Conservation (phyloP, 2,329 filamentous ascomycete genomes). For the Lomentospora prolificans region DNA sequence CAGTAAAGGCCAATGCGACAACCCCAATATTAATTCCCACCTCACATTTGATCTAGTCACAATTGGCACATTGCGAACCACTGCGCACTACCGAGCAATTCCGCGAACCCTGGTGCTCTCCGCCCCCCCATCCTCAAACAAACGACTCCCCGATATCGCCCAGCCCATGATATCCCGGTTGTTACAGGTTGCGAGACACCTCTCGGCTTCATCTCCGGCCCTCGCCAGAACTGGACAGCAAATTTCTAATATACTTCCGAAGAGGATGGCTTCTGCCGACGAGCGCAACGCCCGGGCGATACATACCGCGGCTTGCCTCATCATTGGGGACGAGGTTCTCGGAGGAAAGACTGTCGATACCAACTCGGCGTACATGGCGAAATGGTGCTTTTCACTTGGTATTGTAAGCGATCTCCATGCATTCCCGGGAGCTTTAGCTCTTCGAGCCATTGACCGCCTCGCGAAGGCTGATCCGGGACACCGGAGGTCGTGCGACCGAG, state of each 20-base stretch:
- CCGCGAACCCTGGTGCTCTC: background rate
- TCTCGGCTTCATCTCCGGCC: conserved; percentile 28
- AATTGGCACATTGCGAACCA: background rate
- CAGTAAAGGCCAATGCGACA: background rate
- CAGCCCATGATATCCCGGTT: conserved; percentile 64
- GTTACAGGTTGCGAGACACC: conserved; percentile 62
- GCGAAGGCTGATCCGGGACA: too few species aligned
- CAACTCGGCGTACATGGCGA: conserved; percentile 54
- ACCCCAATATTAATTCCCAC: too few species aligned
- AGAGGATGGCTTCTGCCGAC: conserved; percentile 34
- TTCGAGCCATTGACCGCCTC: too few species aligned
- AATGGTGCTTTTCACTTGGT: conserved; percentile 53
- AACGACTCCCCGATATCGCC: background rate
- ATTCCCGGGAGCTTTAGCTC: too few species aligned
- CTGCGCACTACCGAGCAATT: background rate
- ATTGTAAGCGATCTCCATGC: conserved; percentile 43
- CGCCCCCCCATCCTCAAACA: background rate
- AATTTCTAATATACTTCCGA: conserved; percentile 12
- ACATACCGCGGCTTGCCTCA: conserved; percentile 80
- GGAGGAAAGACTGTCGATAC: conserved; percentile 77
- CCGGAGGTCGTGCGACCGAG: too few species aligned
- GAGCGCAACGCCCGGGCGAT: conserved; percentile 58
- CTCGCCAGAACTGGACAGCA: conserved; percentile 41
- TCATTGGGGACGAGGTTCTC: conserved; percentile 95
- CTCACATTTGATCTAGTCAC: background rate